Percentiles rank a stretch among this genome's conserved stretches.
Conservation (phyloP, 164 flowering plant species). For the Akebia trifoliata region DNA sequence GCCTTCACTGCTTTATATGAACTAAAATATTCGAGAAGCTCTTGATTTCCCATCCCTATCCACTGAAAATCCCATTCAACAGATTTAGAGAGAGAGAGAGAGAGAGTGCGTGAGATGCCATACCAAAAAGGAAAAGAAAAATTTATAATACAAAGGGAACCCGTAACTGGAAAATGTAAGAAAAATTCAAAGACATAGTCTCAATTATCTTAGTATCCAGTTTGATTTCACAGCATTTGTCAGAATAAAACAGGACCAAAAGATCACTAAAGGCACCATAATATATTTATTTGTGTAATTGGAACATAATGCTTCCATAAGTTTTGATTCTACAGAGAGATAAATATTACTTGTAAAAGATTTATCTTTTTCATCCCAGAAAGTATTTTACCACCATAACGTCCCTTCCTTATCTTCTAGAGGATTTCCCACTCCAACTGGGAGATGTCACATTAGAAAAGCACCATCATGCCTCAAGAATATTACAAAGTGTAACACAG, state of each 20-base stretch:
- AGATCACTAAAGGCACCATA: not conserved
- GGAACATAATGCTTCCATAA: not conserved
- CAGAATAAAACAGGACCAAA: not conserved
- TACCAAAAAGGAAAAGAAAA: not conserved
- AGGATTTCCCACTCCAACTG: not conserved
- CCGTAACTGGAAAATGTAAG: too few relatives aligned
- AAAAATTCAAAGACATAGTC: not conserved
- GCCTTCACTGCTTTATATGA: slow-evolving; percentile 59
- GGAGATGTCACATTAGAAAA: not conserved
- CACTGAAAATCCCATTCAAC: slow-evolving; percentile 50
- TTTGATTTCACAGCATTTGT: not conserved
- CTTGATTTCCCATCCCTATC: slow-evolving; percentile 95
- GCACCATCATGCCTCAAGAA: not conserved
- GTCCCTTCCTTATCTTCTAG: not conserved
- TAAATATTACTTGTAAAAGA: not conserved
- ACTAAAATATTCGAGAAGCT: slow-evolving; percentile 73
- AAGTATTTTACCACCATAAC: not conserved
- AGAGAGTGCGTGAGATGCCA: not conserved
- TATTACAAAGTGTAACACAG: not conserved
- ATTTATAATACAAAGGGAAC: not conserved
- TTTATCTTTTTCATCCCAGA: not conserved
- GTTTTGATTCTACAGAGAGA: not conserved
- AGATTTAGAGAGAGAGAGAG: not conserved
- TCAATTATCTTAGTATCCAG: not conserved
- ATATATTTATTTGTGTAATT: not conserved